These are phyloP conservation scores for Fusarium scirpi DNA, from an alignment of 2,329 filamentous ascomycete species.

Conservation along the genomic window DNA sequence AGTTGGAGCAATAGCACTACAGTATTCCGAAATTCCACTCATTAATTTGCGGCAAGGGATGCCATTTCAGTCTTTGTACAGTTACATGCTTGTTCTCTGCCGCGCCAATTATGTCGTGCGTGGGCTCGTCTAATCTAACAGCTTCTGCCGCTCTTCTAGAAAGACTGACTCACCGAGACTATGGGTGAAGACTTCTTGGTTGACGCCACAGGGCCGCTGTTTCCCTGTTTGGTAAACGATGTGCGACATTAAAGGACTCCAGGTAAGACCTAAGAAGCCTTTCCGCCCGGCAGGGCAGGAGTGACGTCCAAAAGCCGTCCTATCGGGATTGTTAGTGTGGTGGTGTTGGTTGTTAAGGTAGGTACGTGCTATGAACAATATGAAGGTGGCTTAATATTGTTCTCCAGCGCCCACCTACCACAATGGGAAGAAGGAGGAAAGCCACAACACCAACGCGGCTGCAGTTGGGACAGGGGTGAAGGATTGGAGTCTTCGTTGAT, in stretches of 20 bases:
- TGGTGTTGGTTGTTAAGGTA: conserved; percentile 20
- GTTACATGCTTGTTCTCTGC: neutral
- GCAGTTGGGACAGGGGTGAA: conserved; percentile 3
- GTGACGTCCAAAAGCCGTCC: neutral
- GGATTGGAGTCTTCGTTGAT: neutral
- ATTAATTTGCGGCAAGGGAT: neutral
- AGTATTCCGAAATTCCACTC: neutral
- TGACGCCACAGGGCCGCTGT: conserved; percentile 9
- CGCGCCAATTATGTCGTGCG: neutral
- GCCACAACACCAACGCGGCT: conserved; percentile 8
- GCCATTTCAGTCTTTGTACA: neutral
- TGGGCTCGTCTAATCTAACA: neutral
- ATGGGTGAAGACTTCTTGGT: neutral
- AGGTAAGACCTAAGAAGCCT: neutral
- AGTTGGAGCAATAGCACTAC: neutral
- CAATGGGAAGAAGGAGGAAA: conserved; percentile 18
- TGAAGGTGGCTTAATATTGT: conserved; percentile 44
- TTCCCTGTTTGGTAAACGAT: conserved; percentile 7
- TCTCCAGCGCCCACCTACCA: conserved; percentile 29
- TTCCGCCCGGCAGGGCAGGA: neutral
- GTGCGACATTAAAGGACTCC: neutral
- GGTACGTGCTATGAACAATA: conserved; percentile 42
- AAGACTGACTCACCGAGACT: neutral
- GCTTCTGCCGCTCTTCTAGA: conserved; percentile 37
- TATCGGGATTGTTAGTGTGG: conserved; percentile 12